These are phyloP conservation scores for Suhomyces chickasaworum DNA, from an alignment of 1,139 yeast genomes.

Conservation along the genomic window DNA sequence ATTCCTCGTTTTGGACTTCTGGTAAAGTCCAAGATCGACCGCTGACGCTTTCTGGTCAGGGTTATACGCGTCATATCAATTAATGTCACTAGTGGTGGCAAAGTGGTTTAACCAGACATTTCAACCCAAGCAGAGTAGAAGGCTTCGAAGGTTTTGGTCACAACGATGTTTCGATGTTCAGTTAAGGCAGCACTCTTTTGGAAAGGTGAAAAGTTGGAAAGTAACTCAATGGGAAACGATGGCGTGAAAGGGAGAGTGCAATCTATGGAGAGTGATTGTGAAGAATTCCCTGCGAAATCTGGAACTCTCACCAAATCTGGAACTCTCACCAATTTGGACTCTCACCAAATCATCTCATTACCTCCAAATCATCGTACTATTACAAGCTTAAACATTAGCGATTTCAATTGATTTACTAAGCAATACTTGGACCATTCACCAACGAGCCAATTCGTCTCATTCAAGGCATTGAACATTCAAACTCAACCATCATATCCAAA, in stretches of 20 bases:
- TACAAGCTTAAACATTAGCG: too few species aligned
- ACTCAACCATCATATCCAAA: too few species aligned
- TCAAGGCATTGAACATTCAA: too few species aligned
- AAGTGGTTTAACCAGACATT: neutral
- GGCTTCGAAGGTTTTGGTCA: neutral
- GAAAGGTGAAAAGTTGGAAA: neutral
- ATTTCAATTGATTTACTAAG: too few species aligned
- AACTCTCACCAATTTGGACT: too few species aligned
- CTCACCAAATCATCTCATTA: too few species aligned
- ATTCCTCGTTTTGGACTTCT: neutral
- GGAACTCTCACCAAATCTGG: neutral
- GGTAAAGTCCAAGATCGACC: conserved; percentile 20
- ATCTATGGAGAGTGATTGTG: neutral
- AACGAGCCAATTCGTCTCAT: too few species aligned
- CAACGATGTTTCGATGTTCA: neutral
- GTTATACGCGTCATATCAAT: conserved; percentile 4
- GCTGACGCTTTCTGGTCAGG: conserved; percentile 15
- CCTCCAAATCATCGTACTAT: too few species aligned
- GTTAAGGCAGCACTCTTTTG: neutral
- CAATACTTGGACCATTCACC: too few species aligned
- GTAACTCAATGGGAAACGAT: neutral
- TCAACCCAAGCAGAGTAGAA: neutral
- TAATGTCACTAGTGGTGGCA: neutral
- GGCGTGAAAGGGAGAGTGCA: neutral
- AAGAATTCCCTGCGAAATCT: neutral